Percentiles rank a stretch among this genome's conserved stretches.
Evolutionary conservation across 176 grass and related monocot genomes (phyloP).

Genomic region (Carex littledalei): DNA sequence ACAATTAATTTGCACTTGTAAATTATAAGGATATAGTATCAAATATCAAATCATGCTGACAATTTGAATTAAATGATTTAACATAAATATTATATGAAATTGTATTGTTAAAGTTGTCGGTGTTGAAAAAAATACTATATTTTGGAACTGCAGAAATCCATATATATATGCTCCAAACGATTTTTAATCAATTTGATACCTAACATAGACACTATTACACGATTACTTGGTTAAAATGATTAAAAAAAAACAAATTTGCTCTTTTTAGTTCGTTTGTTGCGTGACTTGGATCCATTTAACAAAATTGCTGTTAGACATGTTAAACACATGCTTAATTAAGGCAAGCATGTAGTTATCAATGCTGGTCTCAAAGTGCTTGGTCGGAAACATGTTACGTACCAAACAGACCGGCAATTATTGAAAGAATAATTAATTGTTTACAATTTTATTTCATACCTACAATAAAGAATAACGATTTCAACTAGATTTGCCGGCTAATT

Average conservation of each 20-base stretch:
- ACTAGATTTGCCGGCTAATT: too few species aligned
- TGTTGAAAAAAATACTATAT: too few species aligned
- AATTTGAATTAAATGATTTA: neutral
- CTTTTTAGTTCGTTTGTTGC: neutral
- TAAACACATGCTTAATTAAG: slow-evolving; percentile 17
- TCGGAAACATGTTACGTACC: neutral
- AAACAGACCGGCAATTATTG: neutral
- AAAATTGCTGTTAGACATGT: neutral
- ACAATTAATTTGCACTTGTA: neutral
- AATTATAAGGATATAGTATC: neutral
- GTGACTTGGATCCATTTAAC: neutral
- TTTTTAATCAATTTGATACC: too few species aligned
- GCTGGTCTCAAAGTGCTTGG: neutral
- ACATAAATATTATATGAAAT: too few species aligned
- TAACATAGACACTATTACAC: too few species aligned
- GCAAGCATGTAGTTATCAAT: neutral
- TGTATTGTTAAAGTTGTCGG: neutral
- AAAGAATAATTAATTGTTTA: neutral
- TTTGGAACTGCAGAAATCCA: too few species aligned
- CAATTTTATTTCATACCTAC: neutral
- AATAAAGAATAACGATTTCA: neutral
- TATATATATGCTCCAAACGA: too few species aligned
- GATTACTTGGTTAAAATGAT: too few species aligned
- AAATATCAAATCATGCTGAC: neutral
- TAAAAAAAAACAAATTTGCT: too few species aligned